These are phyloP conservation scores for Cudoniella acicularis DNA, from an alignment of 495 filamentous ascomycete genomes.

Conservation along the genomic window DNA sequence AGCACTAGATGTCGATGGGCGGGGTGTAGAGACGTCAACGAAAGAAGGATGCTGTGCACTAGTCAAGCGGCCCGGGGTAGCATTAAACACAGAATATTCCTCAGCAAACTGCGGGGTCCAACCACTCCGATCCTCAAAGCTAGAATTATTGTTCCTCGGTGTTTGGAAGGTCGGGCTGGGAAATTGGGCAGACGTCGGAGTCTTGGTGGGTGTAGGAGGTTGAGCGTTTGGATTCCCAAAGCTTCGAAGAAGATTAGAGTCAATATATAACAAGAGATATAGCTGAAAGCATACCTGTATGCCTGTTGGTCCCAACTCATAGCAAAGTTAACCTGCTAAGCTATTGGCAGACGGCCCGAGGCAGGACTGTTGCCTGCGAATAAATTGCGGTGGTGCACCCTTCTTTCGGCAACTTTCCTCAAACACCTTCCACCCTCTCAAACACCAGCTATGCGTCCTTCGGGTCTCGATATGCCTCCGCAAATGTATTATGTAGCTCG, in stretches of 20 bases:
- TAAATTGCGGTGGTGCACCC: not conserved
- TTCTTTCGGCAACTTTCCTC: constrained; percentile 4
- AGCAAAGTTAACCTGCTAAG: constrained; percentile 37
- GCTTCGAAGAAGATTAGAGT: constrained; percentile 38
- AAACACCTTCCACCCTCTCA: constrained; percentile 14
- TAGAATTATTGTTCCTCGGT: constrained; percentile 48
- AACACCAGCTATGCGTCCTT: not conserved
- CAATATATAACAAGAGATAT: not conserved
- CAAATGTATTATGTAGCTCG: constrained; percentile 2
- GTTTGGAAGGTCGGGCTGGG: constrained; percentile 63
- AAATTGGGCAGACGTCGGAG: constrained; percentile 62
- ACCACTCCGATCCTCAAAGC: constrained; percentile 44
- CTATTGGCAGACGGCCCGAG: constrained; percentile 10
- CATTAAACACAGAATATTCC: constrained; percentile 55
- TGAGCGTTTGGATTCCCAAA: constrained; percentile 76
- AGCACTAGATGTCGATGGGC: not conserved
- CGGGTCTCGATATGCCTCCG: not conserved
- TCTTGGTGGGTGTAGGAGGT: constrained; percentile 73
- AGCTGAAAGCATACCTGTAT: constrained; percentile 64
- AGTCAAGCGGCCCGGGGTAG: constrained; percentile 48
- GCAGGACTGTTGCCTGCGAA: constrained; percentile 19
- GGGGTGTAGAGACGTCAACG: constrained; percentile 21
- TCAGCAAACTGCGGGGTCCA: constrained; percentile 55
- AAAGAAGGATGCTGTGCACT: constrained; percentile 35
- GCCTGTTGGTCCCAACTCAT: constrained; percentile 76